A percentile compares a stretch with the other conserved stretches of the same genome.
These are phyloP conservation scores for Hydrangea macrophylla DNA, from an alignment of 148 eudicot species.

Conservation along the genomic window DNA sequence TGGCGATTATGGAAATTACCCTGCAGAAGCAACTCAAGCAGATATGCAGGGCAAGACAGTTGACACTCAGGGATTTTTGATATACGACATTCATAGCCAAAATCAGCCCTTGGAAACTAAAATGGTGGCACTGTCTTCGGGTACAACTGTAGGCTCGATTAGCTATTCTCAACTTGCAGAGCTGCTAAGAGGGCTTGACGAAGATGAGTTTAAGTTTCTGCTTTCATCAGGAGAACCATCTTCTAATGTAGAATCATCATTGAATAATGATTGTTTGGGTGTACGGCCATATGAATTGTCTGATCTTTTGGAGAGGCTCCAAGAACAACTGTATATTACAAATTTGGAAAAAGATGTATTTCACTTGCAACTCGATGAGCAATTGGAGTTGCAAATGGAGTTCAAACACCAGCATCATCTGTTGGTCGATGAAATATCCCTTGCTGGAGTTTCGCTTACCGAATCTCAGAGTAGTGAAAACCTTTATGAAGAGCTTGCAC, in stretches of 20 bases:
- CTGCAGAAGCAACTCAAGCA: constrained; percentile 19
- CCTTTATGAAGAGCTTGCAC: constrained; percentile 55
- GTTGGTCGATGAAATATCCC: constrained; percentile 36
- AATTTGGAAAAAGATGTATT: constrained; percentile 47
- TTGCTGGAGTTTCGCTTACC: constrained; percentile 29
- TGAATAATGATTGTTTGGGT: constrained; percentile 20
- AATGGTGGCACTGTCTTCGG: constrained; percentile 25
- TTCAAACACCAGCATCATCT: constrained; percentile 25
- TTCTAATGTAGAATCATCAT: constrained; percentile 5
- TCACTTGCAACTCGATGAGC: constrained; percentile 50
- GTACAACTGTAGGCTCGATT: constrained; percentile 26
- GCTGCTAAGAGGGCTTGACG: constrained; percentile 45
- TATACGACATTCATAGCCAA: constrained; percentile 8
- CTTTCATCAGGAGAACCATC: constrained; percentile 37
- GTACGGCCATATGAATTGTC: constrained; percentile 15
- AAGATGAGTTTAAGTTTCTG: constrained; percentile 52
- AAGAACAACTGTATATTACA: constrained; percentile 61
- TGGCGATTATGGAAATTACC: constrained; percentile 5
- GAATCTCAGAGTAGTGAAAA: constrained; percentile 46
- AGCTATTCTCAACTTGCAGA: constrained; percentile 54
- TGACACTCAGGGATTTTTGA: constrained; percentile 12
- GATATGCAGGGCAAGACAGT: constrained; percentile 13
- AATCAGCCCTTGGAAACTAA: constrained; percentile 13
- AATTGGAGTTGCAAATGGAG: constrained; percentile 26
- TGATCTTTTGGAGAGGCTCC: constrained; percentile 42